A percentile compares a stretch with the other conserved stretches of the same genome.
phyloP scores from a whole-genome alignment of 768 basidiomycete genomes.

The Serpula lacrymans region DNA sequence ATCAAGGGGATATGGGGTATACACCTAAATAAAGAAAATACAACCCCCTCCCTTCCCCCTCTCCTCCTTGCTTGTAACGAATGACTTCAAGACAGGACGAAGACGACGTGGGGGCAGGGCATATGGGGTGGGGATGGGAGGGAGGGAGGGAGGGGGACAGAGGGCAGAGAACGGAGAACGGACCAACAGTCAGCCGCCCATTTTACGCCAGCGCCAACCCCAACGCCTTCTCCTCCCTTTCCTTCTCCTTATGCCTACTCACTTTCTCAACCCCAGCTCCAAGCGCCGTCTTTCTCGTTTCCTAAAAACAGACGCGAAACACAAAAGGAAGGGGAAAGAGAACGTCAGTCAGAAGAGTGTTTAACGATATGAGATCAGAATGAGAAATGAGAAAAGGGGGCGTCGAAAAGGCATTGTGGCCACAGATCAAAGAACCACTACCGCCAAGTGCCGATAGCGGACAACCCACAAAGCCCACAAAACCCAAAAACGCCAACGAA shows the following conservation, averaged over 20 bases:
- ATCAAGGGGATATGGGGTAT: too few relatives aligned
- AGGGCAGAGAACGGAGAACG: background rate
- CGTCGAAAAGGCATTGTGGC: background rate
- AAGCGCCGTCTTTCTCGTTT: conserved; percentile 27
- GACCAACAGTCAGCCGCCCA: background rate
- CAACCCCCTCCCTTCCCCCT: too few relatives aligned
- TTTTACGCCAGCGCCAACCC: conserved; percentile 2
- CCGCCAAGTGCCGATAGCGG: background rate
- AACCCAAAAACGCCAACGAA: background rate
- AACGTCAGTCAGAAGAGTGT: background rate
- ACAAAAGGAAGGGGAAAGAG: background rate
- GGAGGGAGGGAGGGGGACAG: background rate
- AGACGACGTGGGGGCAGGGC: too few relatives aligned
- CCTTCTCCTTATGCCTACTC: conserved; percentile 28
- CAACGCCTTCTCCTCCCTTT: conserved; percentile 2
- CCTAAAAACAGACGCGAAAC: conserved; percentile 11
- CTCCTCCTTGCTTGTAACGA: too few relatives aligned
- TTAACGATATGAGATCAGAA: background rate
- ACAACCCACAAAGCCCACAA: background rate
- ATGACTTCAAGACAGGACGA: too few relatives aligned
- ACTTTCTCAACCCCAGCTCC: conserved; percentile 35
- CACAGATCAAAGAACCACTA: background rate
- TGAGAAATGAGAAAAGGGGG: background rate
- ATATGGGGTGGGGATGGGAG: background rate
- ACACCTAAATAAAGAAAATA: too few relatives aligned